Conservation (phyloP, 352 stramenopile genomes). For the Phytophthora lateralis region DNA sequence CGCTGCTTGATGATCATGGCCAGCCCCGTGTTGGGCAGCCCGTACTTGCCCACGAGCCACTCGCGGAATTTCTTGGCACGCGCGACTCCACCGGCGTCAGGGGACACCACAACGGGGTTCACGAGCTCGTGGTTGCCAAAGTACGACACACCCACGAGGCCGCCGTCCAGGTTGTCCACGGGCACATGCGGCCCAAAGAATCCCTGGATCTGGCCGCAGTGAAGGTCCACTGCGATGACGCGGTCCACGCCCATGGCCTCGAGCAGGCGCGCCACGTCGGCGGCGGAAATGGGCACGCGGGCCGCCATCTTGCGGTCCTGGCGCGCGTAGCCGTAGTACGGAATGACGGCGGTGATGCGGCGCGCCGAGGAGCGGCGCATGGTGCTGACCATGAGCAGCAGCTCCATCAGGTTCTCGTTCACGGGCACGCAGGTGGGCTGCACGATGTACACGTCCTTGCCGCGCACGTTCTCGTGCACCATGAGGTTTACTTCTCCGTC, state of each 20-base stretch:
- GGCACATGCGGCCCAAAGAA: conserved; percentile 99
- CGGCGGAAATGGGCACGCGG: conserved; percentile 97
- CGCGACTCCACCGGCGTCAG: conserved; percentile 98
- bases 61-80: conserved; percentile 99
- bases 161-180: conserved; percentile 98
- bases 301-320: conserved; percentile 92
- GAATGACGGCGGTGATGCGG: conserved; percentile 99
- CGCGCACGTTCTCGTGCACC: conserved; percentile 99
- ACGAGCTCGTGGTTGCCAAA: conserved; percentile 97
- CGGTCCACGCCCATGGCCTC: conserved; percentile 90
- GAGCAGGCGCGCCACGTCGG: conserved; percentile 84
- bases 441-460: conserved; percentile 99
- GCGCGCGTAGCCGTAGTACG: conserved; percentile 94
- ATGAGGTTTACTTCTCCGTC: conserved; percentile 99
- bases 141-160: conserved; percentile 94
- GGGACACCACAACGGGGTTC: conserved; percentile 99
- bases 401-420: conserved; percentile 99
- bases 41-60: conserved; percentile 97
- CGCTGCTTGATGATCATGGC: conserved; percentile 99
- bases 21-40: conserved; percentile 96
- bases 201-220: conserved; percentile 93
- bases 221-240: conserved; percentile 88
- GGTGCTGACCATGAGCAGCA: conserved; percentile 98
- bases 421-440: conserved; percentile 99
- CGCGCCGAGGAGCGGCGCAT: conserved; percentile 97